A percentile compares a stretch with the other conserved stretches of the same genome.
These are phyloP conservation scores for Brettanomyces anomalus DNA, from an alignment of 805 yeast species.

Conservation along the genomic window DNA sequence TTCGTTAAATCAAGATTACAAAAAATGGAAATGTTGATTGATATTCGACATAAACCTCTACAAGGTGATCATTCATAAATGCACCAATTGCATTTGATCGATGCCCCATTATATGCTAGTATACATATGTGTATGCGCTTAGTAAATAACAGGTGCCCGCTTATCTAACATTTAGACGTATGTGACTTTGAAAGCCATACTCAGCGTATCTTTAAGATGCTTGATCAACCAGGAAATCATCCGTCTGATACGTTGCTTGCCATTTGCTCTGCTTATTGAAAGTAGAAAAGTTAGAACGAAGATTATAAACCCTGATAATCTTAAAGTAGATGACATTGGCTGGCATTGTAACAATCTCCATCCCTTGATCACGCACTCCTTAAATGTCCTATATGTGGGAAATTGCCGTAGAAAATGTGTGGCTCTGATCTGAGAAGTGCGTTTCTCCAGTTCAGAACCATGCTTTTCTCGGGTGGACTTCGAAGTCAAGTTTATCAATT, in stretches of 20 bases:
- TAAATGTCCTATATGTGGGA: not conserved
- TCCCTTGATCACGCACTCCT: not conserved
- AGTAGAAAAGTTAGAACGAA: slow-evolving; percentile 11
- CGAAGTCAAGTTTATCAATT: too few species aligned
- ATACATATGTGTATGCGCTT: too few species aligned
- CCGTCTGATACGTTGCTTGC: slow-evolving; percentile 4
- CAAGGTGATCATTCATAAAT: too few species aligned
- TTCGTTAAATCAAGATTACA: too few species aligned
- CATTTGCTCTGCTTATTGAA: slow-evolving; percentile 6
- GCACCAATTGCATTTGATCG: too few species aligned
- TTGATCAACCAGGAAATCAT: slow-evolving; percentile 12
- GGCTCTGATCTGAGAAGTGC: too few species aligned
- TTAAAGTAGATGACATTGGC: slow-evolving; percentile 1
- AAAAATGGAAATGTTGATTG: too few species aligned
- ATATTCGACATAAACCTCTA: too few species aligned
- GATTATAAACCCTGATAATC: slow-evolving; percentile 9
- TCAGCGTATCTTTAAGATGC: slow-evolving; percentile 13
- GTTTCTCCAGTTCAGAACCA: too few species aligned
- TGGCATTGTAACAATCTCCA: not conserved
- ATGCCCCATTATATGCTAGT: too few species aligned
- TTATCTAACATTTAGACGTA: slow-evolving; percentile 16
- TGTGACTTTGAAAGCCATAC: slow-evolving; percentile 22
- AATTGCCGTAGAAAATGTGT: not conserved
- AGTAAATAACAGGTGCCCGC: too few species aligned
- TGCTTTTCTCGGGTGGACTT: too few species aligned